Percentiles rank a stretch among this genome's conserved stretches.
Conservation (phyloP, 73 alveolate species). For the Paraurostyla sp. region DNA sequence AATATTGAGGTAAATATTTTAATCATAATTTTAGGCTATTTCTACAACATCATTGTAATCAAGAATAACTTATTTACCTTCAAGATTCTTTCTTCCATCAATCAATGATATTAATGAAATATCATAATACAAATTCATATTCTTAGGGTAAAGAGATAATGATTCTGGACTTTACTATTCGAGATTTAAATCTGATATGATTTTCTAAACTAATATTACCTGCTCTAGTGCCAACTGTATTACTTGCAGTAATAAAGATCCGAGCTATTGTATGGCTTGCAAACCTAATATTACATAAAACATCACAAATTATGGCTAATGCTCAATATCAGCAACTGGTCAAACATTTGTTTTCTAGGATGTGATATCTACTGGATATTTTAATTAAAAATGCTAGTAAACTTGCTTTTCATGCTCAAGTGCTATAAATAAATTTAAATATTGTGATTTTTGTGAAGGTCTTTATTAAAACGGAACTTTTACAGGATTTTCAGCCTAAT, state of each 20-base stretch:
- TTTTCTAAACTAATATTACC: no score
- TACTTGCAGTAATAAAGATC: no score
- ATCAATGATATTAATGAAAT: no score
- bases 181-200: no score
- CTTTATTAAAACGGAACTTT: neutral
- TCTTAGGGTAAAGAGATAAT: no score
- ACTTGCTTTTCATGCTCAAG: neutral
- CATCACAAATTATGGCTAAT: neutral
- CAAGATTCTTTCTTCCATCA: no score
- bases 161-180: no score
- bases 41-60: constrained; percentile 8
- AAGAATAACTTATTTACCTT: neutral
- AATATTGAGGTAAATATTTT: constrained; percentile 8
- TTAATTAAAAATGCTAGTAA: neutral
- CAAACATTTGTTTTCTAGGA: neutral
- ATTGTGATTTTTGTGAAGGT: constrained; percentile 13
- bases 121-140: no score
- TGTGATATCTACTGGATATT: neutral
- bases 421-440: neutral
- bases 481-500: neutral
- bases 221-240: no score
- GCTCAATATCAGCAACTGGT: neutral
- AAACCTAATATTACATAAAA: no score
- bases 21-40: neutral
- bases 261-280: no score